A percentile compares a stretch with the other conserved stretches of the same genome.
These are phyloP conservation scores for Smallanthus sonchifolius DNA, from an alignment of 129 eudicot genomes.

Conservation along the genomic window DNA sequence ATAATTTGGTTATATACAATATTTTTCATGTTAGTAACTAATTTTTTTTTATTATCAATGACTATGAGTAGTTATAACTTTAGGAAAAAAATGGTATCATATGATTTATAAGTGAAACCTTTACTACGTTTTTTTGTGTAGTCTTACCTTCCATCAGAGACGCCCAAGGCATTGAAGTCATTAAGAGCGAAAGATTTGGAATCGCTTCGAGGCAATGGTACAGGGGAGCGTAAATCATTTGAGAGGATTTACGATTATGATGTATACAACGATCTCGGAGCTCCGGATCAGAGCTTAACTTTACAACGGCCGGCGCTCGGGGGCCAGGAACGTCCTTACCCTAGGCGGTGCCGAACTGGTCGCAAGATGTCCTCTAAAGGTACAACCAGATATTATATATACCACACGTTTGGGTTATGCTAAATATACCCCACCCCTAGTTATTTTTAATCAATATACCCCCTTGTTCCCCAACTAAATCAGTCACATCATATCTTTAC, in stretches of 20 bases:
- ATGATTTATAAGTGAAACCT: neutral
- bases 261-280: slow-evolving; percentile 68
- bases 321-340: slow-evolving; percentile 53
- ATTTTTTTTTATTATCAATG: no score
- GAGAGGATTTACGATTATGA: slow-evolving; percentile 86
- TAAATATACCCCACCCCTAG: no score
- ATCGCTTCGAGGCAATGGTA: slow-evolving; percentile 55
- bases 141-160: slow-evolving; percentile 74
- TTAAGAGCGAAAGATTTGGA: slow-evolving; percentile 50
- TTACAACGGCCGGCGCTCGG: slow-evolving; percentile 63
- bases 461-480: no score
- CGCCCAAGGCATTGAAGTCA: slow-evolving; percentile 49
- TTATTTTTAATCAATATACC: no score
- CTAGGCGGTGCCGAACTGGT: slow-evolving; percentile 76
- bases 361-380: slow-evolving; percentile 55
- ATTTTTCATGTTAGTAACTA: no score
- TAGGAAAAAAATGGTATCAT: no score
- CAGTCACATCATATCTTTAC: no score
- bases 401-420: no score
- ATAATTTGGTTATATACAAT: no score
- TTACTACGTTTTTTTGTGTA: neutral
- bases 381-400: neutral
- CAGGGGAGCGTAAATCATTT: slow-evolving; percentile 45
- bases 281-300: slow-evolving; percentile 29
- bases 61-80: neutral